Conservation (phyloP, 352 stramenopile genomes). For the Hyaloperonospora arabidopsidis region DNA sequence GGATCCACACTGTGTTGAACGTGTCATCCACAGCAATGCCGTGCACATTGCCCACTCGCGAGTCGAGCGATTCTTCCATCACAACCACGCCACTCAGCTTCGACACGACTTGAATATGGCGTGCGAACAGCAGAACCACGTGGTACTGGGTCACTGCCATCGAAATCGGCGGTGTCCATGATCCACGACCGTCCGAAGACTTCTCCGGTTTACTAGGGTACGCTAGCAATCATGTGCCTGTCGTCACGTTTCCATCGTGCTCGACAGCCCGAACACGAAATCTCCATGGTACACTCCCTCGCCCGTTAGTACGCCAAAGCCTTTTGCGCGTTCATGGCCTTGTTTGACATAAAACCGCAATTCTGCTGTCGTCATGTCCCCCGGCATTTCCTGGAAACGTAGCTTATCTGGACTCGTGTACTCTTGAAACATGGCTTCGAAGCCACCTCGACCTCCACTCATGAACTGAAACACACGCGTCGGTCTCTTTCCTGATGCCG, state of each 20-base stretch:
- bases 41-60: constrained; percentile 62
- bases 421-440: constrained; percentile 79
- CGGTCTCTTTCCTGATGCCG: constrained; percentile 72
- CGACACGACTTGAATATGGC: constrained; percentile 75
- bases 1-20: constrained; percentile 78
- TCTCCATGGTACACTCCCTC: constrained; percentile 87
- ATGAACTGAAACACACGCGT: constrained; percentile 90
- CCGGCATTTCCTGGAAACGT: constrained; percentile 86
- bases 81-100: constrained; percentile 84
- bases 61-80: constrained; percentile 76
- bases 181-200: constrained; percentile 23
- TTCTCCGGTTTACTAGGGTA: constrained; percentile 64
- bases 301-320: constrained; percentile 87
- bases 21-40: constrained; percentile 63
- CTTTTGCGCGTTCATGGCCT: constrained; percentile 71
- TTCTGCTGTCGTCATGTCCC: constrained; percentile 74
- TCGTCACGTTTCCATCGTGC: constrained; percentile 80
- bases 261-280: constrained; percentile 64
- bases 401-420: constrained; percentile 78
- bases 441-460: constrained; percentile 45
- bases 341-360: constrained; percentile 74
- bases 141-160: constrained; percentile 89
- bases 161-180: constrained; percentile 65
- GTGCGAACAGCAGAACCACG: constrained; percentile 83
- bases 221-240: constrained; percentile 56